These are phyloP conservation scores for Macroventuria anomochaeta DNA, from an alignment of 2,329 filamentous ascomycete species.

Conservation along the genomic window DNA sequence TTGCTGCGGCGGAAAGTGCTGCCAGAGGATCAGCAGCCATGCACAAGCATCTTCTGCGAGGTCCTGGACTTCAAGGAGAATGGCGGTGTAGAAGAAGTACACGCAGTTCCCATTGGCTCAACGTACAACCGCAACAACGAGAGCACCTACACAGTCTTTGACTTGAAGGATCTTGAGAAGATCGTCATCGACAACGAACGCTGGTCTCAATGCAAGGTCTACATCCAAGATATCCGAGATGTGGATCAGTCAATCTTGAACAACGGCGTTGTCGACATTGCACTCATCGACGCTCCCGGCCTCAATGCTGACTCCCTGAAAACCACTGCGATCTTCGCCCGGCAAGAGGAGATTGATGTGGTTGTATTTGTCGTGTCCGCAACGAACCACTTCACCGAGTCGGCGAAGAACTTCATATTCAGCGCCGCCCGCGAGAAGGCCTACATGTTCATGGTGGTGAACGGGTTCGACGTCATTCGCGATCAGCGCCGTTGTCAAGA, in stretches of 20 bases:
- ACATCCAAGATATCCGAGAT: constrained; percentile 85
- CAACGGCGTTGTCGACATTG: constrained; percentile 97
- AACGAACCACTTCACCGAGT: constrained; percentile 96
- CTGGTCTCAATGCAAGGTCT: constrained; percentile 96
- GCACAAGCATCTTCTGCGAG: constrained; percentile 98
- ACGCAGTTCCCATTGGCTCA: constrained; percentile 84
- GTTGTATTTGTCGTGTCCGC: constrained; percentile 98
- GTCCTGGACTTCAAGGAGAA: constrained; percentile 93
- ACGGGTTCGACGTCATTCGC: constrained; percentile 91
- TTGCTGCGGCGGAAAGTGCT: constrained; percentile 88
- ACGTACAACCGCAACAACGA: constrained; percentile 89
- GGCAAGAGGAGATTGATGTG: constrained; percentile 98
- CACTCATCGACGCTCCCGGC: constrained; percentile 93
- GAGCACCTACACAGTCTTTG: constrained; percentile 88
- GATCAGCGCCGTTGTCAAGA: constrained; percentile 92
- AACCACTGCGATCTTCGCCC: constrained; percentile 94
- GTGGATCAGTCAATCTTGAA: constrained; percentile 95
- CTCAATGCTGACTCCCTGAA: constrained; percentile 96
- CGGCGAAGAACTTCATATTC: constrained; percentile 97
- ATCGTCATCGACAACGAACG: constrained; percentile 88
- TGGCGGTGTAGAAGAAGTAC: constrained; percentile 88
- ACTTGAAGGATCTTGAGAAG: constrained; percentile 78
- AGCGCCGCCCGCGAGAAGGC: constrained; percentile 96
- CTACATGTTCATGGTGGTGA: constrained; percentile 98
- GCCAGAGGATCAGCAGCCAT: constrained; percentile 96